A percentile compares a stretch with the other conserved stretches of the same genome.
Evolutionary conservation across 345 rosid species (phyloP).

Genomic region (Syzygium grande): DNA sequence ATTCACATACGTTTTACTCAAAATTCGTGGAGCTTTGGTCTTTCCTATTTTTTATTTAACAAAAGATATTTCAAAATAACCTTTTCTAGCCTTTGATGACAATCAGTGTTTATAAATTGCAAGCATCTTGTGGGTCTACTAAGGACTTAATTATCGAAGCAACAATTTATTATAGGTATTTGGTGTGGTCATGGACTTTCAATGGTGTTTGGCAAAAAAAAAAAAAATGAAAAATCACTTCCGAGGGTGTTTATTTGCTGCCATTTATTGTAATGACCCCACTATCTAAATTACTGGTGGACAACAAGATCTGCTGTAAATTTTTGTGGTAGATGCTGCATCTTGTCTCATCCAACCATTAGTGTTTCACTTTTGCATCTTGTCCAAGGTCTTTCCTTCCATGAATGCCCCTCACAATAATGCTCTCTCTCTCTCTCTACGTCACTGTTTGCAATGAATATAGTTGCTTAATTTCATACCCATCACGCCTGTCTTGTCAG

Average conservation of each 20-base stretch:
- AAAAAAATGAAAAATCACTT: background rate
- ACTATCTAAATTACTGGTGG: background rate
- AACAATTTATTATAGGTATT: background rate
- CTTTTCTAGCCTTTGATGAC: background rate
- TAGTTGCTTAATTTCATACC: background rate
- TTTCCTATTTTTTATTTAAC: background rate
- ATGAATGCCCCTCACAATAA: background rate
- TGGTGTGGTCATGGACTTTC: background rate
- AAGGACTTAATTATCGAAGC: background rate
- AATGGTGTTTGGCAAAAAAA: background rate
- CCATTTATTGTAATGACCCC: background rate
- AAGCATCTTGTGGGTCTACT: background rate
- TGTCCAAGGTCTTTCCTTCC: background rate
- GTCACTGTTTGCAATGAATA: background rate
- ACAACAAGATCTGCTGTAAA: background rate
- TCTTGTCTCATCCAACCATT: background rate
- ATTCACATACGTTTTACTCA: background rate
- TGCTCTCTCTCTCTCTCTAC: background rate
- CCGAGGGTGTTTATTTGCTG: background rate
- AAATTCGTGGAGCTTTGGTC: background rate
- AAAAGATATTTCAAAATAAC: background rate
- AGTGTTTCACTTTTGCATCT: background rate
- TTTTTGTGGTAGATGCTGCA: background rate
- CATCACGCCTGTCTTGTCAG: background rate
- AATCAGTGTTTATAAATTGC: background rate